phyloP scores from a whole-genome alignment of 2,329 filamentous ascomycete species.

The Pleoardoris graminearum region DNA sequence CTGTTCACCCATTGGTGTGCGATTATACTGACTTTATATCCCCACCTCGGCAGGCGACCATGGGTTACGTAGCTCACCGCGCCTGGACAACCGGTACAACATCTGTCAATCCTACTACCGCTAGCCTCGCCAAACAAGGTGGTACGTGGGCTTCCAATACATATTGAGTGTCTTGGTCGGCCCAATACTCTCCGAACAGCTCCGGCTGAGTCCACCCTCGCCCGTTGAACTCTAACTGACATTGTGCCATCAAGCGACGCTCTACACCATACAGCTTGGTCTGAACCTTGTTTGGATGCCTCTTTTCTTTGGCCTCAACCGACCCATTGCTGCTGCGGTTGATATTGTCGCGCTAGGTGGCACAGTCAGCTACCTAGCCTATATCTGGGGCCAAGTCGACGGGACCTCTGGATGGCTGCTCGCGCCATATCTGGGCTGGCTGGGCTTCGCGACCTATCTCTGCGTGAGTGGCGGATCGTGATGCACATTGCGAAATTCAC shows the following conservation, averaged over 20 bases:
- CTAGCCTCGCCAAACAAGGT: constrained; percentile 57
- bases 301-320: constrained; percentile 80
- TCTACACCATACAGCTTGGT: constrained; percentile 84
- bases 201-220: background rate
- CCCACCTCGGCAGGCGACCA: too few relatives aligned
- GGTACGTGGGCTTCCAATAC: background rate
- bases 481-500: background rate
- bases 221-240: background rate
- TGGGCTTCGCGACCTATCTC: constrained; percentile 85
- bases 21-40: too few relatives aligned
- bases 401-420: constrained; percentile 71
- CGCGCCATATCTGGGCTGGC: constrained; percentile 82
- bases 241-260: constrained; percentile 55
- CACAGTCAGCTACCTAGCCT: constrained; percentile 70
- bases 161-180: background rate
- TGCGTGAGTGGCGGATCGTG: constrained; percentile 52
- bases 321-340: constrained; percentile 71
- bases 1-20: too few relatives aligned
- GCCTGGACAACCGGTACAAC: constrained; percentile 67
- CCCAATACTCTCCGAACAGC: background rate
- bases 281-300: constrained; percentile 92
- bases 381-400: constrained; percentile 77
- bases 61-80: constrained; percentile 88
- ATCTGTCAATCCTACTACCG: constrained; percentile 54
- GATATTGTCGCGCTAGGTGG: constrained; percentile 76